These are phyloP conservation scores for Mycena crocata DNA, from an alignment of 768 basidiomycete species.

Conservation along the genomic window DNA sequence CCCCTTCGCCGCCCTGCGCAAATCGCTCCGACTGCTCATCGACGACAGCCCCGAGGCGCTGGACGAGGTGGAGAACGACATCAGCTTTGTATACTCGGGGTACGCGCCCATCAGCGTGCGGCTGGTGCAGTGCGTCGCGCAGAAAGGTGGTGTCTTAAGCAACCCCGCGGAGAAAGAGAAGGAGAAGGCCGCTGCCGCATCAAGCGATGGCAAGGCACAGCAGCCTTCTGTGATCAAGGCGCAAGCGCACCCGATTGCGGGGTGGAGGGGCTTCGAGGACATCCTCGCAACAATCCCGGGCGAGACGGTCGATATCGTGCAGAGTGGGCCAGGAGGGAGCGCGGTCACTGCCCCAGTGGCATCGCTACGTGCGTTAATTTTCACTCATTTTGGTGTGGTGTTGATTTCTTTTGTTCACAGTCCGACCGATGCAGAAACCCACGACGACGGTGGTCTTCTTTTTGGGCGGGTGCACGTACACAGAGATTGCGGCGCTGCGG, in stretches of 20 bases:
- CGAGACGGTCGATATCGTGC: slow-evolving; percentile 82
- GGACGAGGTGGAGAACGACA: slow-evolving; percentile 91
- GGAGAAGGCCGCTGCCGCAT: slow-evolving; percentile 56
- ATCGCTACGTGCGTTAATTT: slow-evolving; percentile 46
- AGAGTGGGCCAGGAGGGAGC: slow-evolving; percentile 50
- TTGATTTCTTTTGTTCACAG: slow-evolving; percentile 43
- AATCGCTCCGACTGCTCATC: slow-evolving; percentile 90
- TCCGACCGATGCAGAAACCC: slow-evolving; percentile 64
- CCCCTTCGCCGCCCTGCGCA: slow-evolving; percentile 80
- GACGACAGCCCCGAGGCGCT: slow-evolving; percentile 84
- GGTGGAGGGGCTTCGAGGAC: slow-evolving; percentile 99
- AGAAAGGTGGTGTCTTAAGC: slow-evolving; percentile 90
- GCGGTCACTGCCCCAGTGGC: slow-evolving; percentile 41
- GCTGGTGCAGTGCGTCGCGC: slow-evolving; percentile 92
- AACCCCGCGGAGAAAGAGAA: slow-evolving; percentile 79
- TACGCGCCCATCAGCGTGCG: slow-evolving; percentile 95
- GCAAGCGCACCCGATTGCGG: slow-evolving; percentile 91
- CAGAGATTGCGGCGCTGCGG: slow-evolving; percentile 94
- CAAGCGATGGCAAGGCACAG: slow-evolving; percentile 52
- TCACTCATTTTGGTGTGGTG: slow-evolving; percentile 9
- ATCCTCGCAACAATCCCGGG: slow-evolving; percentile 86
- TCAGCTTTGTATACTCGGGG: slow-evolving; percentile 96
- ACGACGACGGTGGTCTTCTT: slow-evolving; percentile 96
- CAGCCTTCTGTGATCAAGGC: slow-evolving; percentile 59
- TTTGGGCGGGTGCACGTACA: slow-evolving; percentile 96